Conservation (phyloP, 2,329 filamentous ascomycete genomes). For the Periconia macrospinosa region DNA sequence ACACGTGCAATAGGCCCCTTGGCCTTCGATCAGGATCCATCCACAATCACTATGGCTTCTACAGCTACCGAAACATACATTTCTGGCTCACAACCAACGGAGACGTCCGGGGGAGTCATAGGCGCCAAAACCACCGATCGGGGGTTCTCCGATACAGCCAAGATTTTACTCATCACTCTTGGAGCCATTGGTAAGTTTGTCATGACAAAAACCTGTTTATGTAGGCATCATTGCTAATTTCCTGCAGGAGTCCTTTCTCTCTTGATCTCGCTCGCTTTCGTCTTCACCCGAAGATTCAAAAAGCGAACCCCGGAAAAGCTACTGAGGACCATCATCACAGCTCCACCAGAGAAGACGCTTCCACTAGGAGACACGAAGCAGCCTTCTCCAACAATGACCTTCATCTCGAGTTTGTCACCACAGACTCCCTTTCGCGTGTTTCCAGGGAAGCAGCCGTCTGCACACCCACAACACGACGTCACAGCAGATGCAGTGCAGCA, state of each 20-base stretch:
- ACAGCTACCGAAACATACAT: background rate
- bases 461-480: background rate
- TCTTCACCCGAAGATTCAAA: background rate
- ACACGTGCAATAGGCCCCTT: background rate
- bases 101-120: background rate
- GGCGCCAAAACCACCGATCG: background rate
- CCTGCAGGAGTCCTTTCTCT: background rate
- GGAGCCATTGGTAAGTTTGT: background rate
- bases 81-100: background rate
- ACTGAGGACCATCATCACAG: background rate
- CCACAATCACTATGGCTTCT: background rate
- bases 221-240: background rate
- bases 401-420: background rate
- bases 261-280: background rate
- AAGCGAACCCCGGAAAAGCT: background rate
- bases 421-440: background rate
- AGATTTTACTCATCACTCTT: background rate
- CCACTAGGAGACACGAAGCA: background rate
- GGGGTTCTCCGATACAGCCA: background rate
- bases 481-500: background rate
- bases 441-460: background rate
- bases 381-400: background rate
- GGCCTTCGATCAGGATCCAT: background rate
- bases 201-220: background rate
- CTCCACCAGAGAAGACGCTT: background rate